These are phyloP conservation scores for Pavlovales sp. DNA, from an alignment of 208 protist species.

Conservation along the genomic window DNA sequence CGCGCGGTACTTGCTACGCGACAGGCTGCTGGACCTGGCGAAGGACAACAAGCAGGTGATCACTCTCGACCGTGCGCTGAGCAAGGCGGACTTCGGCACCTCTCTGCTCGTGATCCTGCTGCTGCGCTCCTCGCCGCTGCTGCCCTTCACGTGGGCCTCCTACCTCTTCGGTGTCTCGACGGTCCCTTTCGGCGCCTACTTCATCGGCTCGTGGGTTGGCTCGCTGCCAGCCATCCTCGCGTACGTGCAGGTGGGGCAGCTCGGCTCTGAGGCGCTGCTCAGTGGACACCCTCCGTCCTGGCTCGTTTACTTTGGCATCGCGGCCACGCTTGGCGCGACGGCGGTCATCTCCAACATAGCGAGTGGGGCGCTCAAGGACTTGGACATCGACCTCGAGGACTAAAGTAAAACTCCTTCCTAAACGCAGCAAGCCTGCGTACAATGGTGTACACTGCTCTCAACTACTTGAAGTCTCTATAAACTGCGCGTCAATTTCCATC, in stretches of 20 bases:
- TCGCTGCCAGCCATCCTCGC: not conserved
- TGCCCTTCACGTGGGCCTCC: conserved; percentile 12
- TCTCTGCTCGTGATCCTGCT: not conserved
- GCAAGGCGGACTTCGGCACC: not conserved
- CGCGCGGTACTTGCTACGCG: not conserved
- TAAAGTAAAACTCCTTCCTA: too few relatives aligned
- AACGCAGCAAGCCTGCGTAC: too few relatives aligned
- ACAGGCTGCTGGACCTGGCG: not conserved
- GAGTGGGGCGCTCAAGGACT: conserved; percentile 2
- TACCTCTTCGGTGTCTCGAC: conserved; percentile 19
- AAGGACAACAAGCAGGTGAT: not conserved
- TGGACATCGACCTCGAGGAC: conserved; percentile 2
- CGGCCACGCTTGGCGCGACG: conserved; percentile 4
- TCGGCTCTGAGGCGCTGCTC: not conserved
- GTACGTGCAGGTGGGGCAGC: not conserved
- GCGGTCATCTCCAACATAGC: not conserved
- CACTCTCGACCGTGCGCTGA: not conserved
- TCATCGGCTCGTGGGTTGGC: not conserved
- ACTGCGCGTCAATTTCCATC: too few relatives aligned
- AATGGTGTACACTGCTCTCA: too few relatives aligned
- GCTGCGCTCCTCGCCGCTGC: not conserved
- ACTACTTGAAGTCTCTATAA: too few relatives aligned
- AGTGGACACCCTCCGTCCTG: not conserved
- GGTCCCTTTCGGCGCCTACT: not conserved
- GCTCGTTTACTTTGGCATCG: not conserved